These are phyloP conservation scores for Termitomyces heimii DNA, from an alignment of 768 basidiomycete species.

Conservation along the genomic window DNA sequence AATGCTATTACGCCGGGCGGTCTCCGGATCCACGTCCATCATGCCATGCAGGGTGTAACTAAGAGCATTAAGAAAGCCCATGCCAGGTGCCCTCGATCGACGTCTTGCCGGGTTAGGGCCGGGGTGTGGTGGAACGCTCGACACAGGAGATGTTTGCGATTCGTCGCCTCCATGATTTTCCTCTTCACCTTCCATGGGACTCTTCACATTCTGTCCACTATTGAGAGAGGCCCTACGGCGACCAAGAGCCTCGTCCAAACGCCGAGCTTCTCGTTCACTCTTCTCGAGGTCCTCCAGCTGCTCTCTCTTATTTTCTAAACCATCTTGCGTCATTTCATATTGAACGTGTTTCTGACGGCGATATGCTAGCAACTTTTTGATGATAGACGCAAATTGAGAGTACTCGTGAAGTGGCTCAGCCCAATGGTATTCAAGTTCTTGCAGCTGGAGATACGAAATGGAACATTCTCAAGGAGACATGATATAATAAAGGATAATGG, in stretches of 20 bases:
- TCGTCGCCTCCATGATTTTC: constrained; percentile 17
- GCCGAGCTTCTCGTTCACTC: constrained; percentile 84
- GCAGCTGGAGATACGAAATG: constrained; percentile 47
- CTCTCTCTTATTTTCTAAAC: constrained; percentile 77
- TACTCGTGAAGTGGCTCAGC: constrained; percentile 97
- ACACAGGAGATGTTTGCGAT: constrained; percentile 30
- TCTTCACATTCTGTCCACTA: constrained; percentile 19
- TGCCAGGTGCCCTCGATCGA: constrained; percentile 61
- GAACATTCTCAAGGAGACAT: constrained; percentile 5
- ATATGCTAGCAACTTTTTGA: constrained; percentile 90
- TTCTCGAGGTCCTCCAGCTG: constrained; percentile 86
- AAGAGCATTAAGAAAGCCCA: constrained; percentile 85
- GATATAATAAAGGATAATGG: background rate
- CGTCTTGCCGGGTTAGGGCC: constrained; percentile 61
- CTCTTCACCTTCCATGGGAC: constrained; percentile 21
- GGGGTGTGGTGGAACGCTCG: constrained; percentile 71
- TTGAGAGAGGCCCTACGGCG: constrained; percentile 34
- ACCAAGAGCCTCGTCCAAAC: constrained; percentile 84
- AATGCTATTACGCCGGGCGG: constrained; percentile 87
- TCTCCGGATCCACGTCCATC: constrained; percentile 99
- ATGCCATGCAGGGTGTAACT: constrained; percentile 95
- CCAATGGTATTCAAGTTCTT: constrained; percentile 92
- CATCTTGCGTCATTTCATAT: constrained; percentile 94
- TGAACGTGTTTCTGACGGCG: constrained; percentile 98
- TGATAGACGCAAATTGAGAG: constrained; percentile 88